phyloP scores from a whole-genome alignment of 306 rosid species.

The Glycyrrhiza uralensis region DNA sequence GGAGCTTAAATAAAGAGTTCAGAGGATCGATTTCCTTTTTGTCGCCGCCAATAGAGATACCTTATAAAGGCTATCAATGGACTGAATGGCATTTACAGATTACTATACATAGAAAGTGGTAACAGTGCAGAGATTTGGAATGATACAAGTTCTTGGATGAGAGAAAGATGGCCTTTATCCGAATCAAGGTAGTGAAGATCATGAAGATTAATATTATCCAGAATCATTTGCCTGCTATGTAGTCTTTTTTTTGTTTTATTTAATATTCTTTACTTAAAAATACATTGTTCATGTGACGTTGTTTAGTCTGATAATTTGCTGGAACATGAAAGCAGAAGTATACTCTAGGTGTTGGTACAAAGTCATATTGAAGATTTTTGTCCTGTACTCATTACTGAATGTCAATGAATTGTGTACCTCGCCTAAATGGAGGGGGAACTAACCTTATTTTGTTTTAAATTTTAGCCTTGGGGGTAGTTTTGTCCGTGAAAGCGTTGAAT shows the following conservation, averaged over 20 bases:
- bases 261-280: neutral
- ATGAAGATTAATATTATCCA: neutral
- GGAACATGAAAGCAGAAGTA: neutral
- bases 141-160: conserved; percentile 15
- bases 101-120: neutral
- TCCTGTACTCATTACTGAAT: neutral
- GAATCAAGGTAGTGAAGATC: neutral
- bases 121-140: conserved; percentile 3
- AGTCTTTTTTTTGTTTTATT: neutral
- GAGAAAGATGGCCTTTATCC: neutral
- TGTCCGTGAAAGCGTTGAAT: neutral
- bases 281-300: neutral
- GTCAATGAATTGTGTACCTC: neutral
- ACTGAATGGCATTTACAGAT: neutral
- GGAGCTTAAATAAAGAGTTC: no score
- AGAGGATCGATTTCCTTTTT: neutral
- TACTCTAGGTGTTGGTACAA: conserved; percentile 11
- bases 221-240: neutral
- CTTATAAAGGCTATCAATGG: neutral
- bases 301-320: neutral
- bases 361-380: neutral
- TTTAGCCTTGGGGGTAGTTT: neutral
- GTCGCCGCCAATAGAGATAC: neutral
- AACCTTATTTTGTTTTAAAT: neutral
- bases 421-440: neutral